phyloP scores from a whole-genome alignment of 805 yeast species.

The Saccharomyces paradoxus region DNA sequence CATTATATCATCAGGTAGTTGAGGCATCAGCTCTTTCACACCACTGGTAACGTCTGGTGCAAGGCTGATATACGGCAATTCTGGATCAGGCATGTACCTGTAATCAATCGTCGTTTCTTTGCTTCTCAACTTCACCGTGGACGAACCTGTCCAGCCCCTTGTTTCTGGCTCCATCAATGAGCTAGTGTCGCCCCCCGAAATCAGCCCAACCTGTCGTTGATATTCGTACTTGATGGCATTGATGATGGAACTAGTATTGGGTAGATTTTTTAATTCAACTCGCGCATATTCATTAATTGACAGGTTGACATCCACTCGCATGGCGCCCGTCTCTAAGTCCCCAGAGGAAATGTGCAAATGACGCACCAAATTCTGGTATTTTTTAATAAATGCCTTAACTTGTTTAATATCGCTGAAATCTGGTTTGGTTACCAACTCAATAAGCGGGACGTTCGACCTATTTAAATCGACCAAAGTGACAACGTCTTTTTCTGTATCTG shows the following conservation, averaged over 20 bases:
- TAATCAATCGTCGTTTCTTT: conserved; percentile 84
- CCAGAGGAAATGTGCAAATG: conserved; percentile 74
- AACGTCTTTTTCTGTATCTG: conserved; percentile 21
- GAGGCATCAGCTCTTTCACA: conserved; percentile 41
- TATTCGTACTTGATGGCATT: conserved; percentile 71
- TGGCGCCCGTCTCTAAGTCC: conserved; percentile 88
- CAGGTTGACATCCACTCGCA: conserved; percentile 92
- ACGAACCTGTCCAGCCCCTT: conserved; percentile 82
- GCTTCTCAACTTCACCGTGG: conserved; percentile 58
- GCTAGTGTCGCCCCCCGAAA: conserved; percentile 33
- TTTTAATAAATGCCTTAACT: conserved; percentile 71
- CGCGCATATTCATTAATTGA: conserved; percentile 64
- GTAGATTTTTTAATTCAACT: conserved; percentile 83
- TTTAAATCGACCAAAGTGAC: conserved; percentile 62
- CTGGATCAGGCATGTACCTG: conserved; percentile 92
- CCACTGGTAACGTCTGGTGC: conserved; percentile 33
- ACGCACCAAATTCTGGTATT: conserved; percentile 64
- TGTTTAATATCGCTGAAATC: conserved; percentile 63
- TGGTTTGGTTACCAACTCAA: conserved; percentile 88
- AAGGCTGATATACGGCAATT: conserved; percentile 54
- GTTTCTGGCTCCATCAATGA: conserved; percentile 47
- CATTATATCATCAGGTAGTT: conserved; percentile 53
- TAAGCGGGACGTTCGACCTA: conserved; percentile 75
- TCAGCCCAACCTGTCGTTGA: conserved; percentile 50
- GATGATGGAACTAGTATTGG: conserved; percentile 72